Percentiles rank a stretch among this genome's conserved stretches.
phyloP scores from a whole-genome alignment of 2,329 filamentous ascomycete species.

The Alternaria longipes region DNA sequence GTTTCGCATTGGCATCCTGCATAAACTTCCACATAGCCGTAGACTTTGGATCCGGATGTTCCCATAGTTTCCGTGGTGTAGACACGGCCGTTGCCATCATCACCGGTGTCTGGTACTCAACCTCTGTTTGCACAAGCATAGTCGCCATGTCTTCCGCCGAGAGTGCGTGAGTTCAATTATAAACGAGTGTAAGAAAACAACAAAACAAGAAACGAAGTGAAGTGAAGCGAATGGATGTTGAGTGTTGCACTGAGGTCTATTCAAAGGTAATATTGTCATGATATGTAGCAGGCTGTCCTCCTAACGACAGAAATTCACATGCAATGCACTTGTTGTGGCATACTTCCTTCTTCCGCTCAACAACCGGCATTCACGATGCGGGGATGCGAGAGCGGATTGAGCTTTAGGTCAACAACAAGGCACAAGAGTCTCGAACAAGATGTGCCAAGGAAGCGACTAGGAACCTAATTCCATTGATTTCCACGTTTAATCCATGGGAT shows the following conservation, averaged over 20 bases:
- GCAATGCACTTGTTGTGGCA: neutral
- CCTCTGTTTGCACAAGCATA: neutral
- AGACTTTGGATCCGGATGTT: conserved; percentile 55
- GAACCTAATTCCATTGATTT: neutral
- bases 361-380: conserved; percentile 1
- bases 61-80: conserved; percentile 57
- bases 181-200: neutral
- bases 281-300: neutral
- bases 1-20: conserved; percentile 67
- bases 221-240: neutral
- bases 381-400: neutral
- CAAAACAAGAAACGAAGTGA: neutral
- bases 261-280: neutral
- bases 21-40: conserved; percentile 59
- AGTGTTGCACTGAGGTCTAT: neutral
- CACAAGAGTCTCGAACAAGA: conserved; percentile 1
- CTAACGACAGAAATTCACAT: neutral
- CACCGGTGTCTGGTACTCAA: conserved; percentile 1
- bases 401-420: conserved; percentile 1
- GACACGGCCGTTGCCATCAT: conserved; percentile 1
- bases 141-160: neutral
- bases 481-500: conserved; percentile 2
- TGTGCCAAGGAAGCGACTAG: neutral
- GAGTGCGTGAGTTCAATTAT: neutral
- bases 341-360: conserved; percentile 4